Percentiles rank a stretch among this genome's conserved stretches.
These are phyloP conservation scores for Musa balbisiana DNA, from an alignment of 202 grass and related monocot genomes.

Conservation along the genomic window DNA sequence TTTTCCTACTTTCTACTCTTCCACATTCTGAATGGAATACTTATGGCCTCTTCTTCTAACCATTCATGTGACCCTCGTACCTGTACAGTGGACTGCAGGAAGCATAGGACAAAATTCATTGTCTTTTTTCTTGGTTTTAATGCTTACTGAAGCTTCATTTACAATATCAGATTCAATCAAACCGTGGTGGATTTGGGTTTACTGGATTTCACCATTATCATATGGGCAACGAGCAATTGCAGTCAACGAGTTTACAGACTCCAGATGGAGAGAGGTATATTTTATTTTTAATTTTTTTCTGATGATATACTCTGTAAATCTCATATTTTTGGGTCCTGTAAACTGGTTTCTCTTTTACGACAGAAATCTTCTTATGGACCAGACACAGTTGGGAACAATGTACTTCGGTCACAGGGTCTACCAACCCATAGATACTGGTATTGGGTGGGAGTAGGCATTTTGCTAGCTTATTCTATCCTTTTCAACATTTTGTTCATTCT, in stretches of 20 bases:
- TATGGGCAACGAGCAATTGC: conserved; percentile 73
- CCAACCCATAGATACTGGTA: conserved; percentile 51
- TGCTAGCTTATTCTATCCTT: conserved; percentile 49
- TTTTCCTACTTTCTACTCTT: too few relatives aligned
- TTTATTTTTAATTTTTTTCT: not conserved
- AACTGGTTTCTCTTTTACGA: conserved; percentile 14
- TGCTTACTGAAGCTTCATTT: not conserved
- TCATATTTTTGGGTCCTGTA: not conserved
- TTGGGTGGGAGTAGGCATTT: conserved; percentile 60
- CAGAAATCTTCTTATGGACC: conserved; percentile 29
- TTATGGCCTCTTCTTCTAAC: not conserved
- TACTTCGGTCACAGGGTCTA: conserved; percentile 38
- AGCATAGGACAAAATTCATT: not conserved
- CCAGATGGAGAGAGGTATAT: conserved; percentile 49
- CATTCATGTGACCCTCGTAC: not conserved
- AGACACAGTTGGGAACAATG: conserved; percentile 43
- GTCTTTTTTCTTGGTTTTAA: not conserved
- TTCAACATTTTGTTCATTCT: conserved; percentile 60
- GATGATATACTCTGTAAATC: not conserved
- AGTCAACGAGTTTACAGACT: conserved; percentile 57
- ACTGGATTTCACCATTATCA: conserved; percentile 61
- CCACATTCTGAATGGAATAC: not conserved
- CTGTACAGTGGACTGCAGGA: too few relatives aligned
- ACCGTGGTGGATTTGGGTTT: conserved; percentile 68
- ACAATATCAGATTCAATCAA: conserved; percentile 36